These are phyloP conservation scores for Lachnellula cervina DNA, from an alignment of 2,329 filamentous ascomycete species.

Conservation along the genomic window DNA sequence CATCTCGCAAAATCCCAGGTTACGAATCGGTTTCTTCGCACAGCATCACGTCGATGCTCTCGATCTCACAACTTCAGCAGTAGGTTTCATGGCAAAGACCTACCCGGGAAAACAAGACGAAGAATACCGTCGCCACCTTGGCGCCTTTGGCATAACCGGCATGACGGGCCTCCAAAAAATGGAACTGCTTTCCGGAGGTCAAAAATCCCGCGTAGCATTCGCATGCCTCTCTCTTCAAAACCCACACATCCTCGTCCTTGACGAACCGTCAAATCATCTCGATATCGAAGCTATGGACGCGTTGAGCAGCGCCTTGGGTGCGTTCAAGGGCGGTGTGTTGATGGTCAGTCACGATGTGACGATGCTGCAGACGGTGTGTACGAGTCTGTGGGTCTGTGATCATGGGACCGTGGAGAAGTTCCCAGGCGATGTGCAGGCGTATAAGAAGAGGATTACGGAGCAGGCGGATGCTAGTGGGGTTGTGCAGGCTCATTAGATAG, in stretches of 20 bases:
- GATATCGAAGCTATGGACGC: slow-evolving; percentile 99
- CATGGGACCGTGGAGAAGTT: slow-evolving; percentile 93
- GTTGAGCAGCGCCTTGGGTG: slow-evolving; percentile 72
- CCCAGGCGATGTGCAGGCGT: slow-evolving; percentile 87
- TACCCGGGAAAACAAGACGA: slow-evolving; percentile 92
- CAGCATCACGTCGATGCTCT: slow-evolving; percentile 98
- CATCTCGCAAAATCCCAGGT: slow-evolving; percentile 81
- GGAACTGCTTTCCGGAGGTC: slow-evolving; percentile 87
- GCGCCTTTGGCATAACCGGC: slow-evolving; percentile 84
- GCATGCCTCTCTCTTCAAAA: slow-evolving; percentile 92
- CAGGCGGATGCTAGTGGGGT: slow-evolving; percentile 88
- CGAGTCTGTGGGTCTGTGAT: slow-evolving; percentile 93
- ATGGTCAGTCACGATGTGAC: slow-evolving; percentile 99
- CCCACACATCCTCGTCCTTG: slow-evolving; percentile 93
- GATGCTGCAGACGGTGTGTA: slow-evolving; percentile 96
- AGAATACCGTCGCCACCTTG: slow-evolving; percentile 91
- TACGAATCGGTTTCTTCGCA: slow-evolving; percentile 93
- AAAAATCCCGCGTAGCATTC: slow-evolving; percentile 97
- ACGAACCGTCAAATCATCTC: slow-evolving; percentile 97
- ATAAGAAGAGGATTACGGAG: slow-evolving; percentile 92
- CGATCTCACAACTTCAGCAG: slow-evolving; percentile 81
- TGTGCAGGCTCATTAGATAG: slow-evolving; percentile 36
- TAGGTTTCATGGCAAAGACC: slow-evolving; percentile 91
- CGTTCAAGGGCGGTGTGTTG: slow-evolving; percentile 89
- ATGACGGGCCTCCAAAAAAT: slow-evolving; percentile 97